Evolutionary conservation across 371 early-diverging fungal species (phyloP).

Genomic region (Zopfochytrium polystomum): DNA sequence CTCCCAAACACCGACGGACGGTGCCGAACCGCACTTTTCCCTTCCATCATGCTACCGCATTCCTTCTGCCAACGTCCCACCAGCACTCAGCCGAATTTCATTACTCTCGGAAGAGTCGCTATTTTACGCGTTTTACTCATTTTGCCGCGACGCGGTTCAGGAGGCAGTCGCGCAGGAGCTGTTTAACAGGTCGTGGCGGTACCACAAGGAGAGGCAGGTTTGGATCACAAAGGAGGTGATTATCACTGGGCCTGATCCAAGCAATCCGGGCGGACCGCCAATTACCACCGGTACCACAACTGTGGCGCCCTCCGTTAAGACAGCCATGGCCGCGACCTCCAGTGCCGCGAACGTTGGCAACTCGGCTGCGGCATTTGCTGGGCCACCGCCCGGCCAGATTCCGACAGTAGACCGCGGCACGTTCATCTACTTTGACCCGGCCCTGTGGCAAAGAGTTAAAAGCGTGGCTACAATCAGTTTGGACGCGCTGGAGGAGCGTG

Average conservation of each 20-base stretch:
- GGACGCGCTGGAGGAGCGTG: constrained; percentile 83
- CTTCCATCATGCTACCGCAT: constrained; percentile 58
- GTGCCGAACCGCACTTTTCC: constrained; percentile 70
- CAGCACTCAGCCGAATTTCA: constrained; percentile 61
- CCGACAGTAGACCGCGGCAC: constrained; percentile 64
- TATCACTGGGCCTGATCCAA: background rate
- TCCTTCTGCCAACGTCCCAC: constrained; percentile 51
- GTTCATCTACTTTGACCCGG: constrained; percentile 83
- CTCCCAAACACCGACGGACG: constrained; percentile 54
- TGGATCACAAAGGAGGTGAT: constrained; percentile 60
- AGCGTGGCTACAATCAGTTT: constrained; percentile 76
- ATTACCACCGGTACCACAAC: background rate
- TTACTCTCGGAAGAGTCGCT: constrained; percentile 84
- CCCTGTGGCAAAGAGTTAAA: constrained; percentile 74
- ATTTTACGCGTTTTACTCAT: constrained; percentile 92
- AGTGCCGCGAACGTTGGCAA: background rate
- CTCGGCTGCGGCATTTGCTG: background rate
- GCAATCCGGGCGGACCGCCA: background rate
- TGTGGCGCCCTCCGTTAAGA: background rate
- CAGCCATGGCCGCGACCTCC: background rate
- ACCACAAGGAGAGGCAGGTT: constrained; percentile 79
- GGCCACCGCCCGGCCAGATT: background rate
- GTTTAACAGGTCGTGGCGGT: constrained; percentile 84
- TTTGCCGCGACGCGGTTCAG: constrained; percentile 83
- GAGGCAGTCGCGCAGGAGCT: constrained; percentile 91